phyloP scores from a whole-genome alignment of 1,139 yeast genomes.

The Sugiyamaella pinicola region DNA sequence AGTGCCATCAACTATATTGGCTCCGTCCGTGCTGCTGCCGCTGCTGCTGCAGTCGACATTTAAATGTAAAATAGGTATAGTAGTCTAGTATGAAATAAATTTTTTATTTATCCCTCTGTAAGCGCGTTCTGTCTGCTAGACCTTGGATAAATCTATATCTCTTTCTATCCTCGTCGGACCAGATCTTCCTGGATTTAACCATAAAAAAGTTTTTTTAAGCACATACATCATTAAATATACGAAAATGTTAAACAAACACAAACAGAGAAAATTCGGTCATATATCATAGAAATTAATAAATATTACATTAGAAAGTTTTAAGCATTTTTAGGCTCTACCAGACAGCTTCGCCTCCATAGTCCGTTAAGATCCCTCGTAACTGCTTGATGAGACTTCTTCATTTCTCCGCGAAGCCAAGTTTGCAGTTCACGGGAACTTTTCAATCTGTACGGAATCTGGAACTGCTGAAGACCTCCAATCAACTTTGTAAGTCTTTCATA shows the following conservation, averaged over 20 bases:
- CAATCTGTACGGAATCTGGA: constrained; percentile 62
- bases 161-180: neutral
- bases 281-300: constrained; percentile 10
- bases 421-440: constrained; percentile 37
- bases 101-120: no score
- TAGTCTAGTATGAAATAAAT: no score
- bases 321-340: constrained; percentile 40
- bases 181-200: neutral
- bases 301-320: constrained; percentile 14
- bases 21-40: constrained; percentile 15
- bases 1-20: constrained; percentile 95
- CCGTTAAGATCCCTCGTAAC: constrained; percentile 40
- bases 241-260: constrained; percentile 1
- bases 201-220: neutral
- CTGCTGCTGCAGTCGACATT: constrained; percentile 2
- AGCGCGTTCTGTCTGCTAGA: no score
- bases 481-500: constrained; percentile 72
- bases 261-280: neutral
- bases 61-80: neutral
- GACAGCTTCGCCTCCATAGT: constrained; percentile 44
- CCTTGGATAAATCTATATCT: no score
- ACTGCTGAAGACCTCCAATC: constrained; percentile 73
- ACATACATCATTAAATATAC: constrained; percentile 6
- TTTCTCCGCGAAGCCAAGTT: constrained; percentile 42
- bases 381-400: constrained; percentile 39